phyloP scores from a whole-genome alignment of 2,329 filamentous ascomycete species.

The Aspergillus sp. region DNA sequence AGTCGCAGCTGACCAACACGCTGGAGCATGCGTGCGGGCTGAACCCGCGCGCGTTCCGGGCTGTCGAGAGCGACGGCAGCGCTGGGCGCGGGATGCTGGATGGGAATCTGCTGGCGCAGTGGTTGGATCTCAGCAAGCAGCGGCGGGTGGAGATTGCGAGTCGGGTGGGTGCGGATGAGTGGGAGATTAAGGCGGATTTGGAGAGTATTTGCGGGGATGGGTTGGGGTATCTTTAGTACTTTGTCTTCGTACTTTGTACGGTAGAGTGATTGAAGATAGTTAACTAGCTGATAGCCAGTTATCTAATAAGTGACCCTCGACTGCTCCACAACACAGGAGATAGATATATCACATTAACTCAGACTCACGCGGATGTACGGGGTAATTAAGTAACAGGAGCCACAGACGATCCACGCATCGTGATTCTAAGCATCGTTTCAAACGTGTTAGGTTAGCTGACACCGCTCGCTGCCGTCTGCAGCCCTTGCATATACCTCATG shows the following conservation, averaged over 20 bases:
- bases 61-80: slow-evolving; percentile 49
- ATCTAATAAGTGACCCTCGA: background rate
- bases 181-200: slow-evolving; percentile 68
- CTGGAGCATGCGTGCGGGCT: slow-evolving; percentile 75
- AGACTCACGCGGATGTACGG: no score
- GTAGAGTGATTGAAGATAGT: no score
- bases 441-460: no score
- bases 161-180: slow-evolving; percentile 66
- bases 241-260: no score
- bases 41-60: slow-evolving; percentile 77
- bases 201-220: slow-evolving; percentile 64
- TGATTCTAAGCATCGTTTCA: no score
- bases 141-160: slow-evolving; percentile 70
- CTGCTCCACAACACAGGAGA: background rate
- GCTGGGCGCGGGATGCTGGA: slow-evolving; percentile 69
- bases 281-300: no score
- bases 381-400: no score
- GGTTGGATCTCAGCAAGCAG: slow-evolving; percentile 71
- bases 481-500: no score
- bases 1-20: slow-evolving; percentile 73
- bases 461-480: no score
- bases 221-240: slow-evolving; percentile 44
- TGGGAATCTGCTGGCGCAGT: slow-evolving; percentile 69
- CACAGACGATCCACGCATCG: no score
- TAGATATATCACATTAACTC: no score